These are phyloP conservation scores for Pyracantha coccinea DNA, from an alignment of 331 rosid species.

Conservation along the genomic window DNA sequence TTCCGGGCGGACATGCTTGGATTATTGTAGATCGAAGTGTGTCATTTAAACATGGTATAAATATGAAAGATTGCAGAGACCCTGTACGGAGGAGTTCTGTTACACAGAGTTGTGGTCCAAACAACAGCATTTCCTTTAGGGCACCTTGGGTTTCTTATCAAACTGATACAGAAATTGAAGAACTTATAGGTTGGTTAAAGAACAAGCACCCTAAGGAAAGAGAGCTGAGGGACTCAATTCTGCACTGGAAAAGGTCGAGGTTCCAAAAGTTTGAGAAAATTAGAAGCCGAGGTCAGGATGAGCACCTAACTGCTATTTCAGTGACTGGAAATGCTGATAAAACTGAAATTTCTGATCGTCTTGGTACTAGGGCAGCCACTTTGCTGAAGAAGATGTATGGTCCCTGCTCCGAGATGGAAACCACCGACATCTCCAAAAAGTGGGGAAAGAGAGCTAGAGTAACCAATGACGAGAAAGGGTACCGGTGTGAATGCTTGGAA, in stretches of 20 bases:
- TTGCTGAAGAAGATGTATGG: constrained; percentile 68
- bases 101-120: constrained; percentile 22
- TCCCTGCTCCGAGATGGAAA: constrained; percentile 48
- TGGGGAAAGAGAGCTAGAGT: constrained; percentile 38
- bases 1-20: constrained; percentile 38
- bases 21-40: constrained; percentile 64
- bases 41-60: constrained; percentile 24
- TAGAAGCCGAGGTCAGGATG: constrained; percentile 34
- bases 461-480: constrained; percentile 54
- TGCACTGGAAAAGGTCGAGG: constrained; percentile 58
- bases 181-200: constrained; percentile 63
- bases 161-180: constrained; percentile 59
- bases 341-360: constrained; percentile 31
- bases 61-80: constrained; percentile 19
- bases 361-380: constrained; percentile 61
- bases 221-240: constrained; percentile 72
- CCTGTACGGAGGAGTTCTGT: constrained; percentile 18
- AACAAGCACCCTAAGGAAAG: constrained; percentile 60
- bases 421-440: constrained; percentile 42
- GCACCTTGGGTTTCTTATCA: constrained; percentile 66
- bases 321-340: constrained; percentile 32
- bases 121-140: constrained; percentile 25
- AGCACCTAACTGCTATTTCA: constrained; percentile 27
- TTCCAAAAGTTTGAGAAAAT: constrained; percentile 35
- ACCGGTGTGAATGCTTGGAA: constrained; percentile 86